Conservation (phyloP, 768 basidiomycete genomes). For the Xerocomellus intermedius region DNA sequence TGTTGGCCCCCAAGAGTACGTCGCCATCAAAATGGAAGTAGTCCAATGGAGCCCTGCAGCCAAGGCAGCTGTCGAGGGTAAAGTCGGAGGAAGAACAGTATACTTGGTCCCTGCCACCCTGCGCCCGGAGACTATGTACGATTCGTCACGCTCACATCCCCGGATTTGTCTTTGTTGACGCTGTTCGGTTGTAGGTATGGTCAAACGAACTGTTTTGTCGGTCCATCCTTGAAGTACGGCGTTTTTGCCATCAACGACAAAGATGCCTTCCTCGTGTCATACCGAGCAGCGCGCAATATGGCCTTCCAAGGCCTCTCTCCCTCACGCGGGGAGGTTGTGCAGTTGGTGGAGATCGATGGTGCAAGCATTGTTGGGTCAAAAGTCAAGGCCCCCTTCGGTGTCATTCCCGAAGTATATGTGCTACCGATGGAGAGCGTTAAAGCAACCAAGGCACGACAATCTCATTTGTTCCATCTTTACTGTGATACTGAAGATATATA, state of each 20-base stretch:
- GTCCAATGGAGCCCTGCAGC: slow-evolving; percentile 77
- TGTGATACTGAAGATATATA: slow-evolving; percentile 3
- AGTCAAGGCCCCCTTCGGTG: slow-evolving; percentile 81
- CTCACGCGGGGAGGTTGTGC: slow-evolving; percentile 66
- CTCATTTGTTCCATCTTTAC: background rate
- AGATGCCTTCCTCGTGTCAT: slow-evolving; percentile 86
- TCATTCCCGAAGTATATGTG: slow-evolving; percentile 87
- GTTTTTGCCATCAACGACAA: slow-evolving; percentile 84
- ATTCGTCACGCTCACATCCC: slow-evolving; percentile 3
- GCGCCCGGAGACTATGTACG: slow-evolving; percentile 94
- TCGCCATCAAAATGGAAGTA: slow-evolving; percentile 92
- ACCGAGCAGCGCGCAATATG: slow-evolving; percentile 96
- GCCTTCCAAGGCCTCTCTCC: slow-evolving; percentile 86
- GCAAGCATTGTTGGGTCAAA: slow-evolving; percentile 81
- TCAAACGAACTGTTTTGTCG: slow-evolving; percentile 97
- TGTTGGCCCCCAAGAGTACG: slow-evolving; percentile 93
- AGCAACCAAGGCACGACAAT: slow-evolving; percentile 71
- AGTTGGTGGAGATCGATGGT: slow-evolving; percentile 78
- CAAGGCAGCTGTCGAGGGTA: slow-evolving; percentile 57
- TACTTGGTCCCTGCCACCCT: slow-evolving; percentile 95
- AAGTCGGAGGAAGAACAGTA: slow-evolving; percentile 76
- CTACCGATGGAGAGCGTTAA: slow-evolving; percentile 99
- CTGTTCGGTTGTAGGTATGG: slow-evolving; percentile 66
- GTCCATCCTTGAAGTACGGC: slow-evolving; percentile 86
- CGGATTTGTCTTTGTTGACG: background rate